phyloP scores from a whole-genome alignment of 371 early-diverging fungal genomes.

The Syncephalis plumigaleata region DNA sequence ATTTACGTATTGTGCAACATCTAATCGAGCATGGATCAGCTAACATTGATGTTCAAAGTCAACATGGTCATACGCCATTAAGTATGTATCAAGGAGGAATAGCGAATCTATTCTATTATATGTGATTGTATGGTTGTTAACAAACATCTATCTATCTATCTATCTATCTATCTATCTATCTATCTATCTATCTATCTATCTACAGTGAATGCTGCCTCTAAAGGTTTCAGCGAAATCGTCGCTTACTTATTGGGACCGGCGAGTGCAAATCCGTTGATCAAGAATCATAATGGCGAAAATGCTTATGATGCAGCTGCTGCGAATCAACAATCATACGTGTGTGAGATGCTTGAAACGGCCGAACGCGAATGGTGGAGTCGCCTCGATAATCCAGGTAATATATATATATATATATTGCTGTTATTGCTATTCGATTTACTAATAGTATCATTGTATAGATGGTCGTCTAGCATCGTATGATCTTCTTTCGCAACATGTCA shows the following conservation, averaged over 20 bases:
- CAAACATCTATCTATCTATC: too few relatives aligned
- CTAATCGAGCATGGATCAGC: slow-evolving; percentile 32
- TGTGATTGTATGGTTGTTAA: background rate
- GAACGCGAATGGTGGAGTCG: slow-evolving; percentile 26
- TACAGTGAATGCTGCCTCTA: slow-evolving; percentile 59
- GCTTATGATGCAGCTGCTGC: slow-evolving; percentile 75
- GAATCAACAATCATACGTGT: slow-evolving; percentile 51
- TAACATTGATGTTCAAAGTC: slow-evolving; percentile 38
- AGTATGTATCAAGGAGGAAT: slow-evolving; percentile 22
- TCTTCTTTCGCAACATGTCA: slow-evolving; percentile 32
- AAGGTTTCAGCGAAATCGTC: slow-evolving; percentile 44
- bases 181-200: slow-evolving; percentile 1
- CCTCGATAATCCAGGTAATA: background rate
- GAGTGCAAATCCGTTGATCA: slow-evolving; percentile 40
- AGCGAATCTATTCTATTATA: background rate
- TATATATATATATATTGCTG: background rate
- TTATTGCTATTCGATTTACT: background rate
- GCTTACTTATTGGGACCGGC: slow-evolving; percentile 39
- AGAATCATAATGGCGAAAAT: slow-evolving; percentile 50
- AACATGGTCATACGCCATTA: slow-evolving; percentile 55
- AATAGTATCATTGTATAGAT: slow-evolving; percentile 3
- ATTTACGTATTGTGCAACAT: slow-evolving; percentile 32
- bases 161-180: too few relatives aligned
- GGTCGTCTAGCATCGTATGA: slow-evolving; percentile 24
- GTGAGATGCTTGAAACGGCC: slow-evolving; percentile 41